Evolutionary conservation across 768 basidiomycete genomes (phyloP), one percentile per base, ranked within the genome.

Genomic region (Mycena galericulata): DNA sequence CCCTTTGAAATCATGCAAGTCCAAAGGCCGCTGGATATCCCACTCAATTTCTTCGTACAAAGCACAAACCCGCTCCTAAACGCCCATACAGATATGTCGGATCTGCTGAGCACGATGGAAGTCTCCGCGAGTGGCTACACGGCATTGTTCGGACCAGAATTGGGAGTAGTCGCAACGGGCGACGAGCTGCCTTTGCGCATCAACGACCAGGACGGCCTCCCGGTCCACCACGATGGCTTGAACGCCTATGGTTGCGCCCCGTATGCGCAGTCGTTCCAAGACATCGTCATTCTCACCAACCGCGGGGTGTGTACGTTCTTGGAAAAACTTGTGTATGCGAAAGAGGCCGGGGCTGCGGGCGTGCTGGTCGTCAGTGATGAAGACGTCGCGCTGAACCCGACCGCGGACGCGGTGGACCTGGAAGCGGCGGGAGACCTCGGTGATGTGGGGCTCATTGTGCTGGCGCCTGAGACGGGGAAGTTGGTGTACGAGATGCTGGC

Each of bases 291-390:
- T 26, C 75, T 98, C 18, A 83, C 92, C 18, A 83, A 83, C 47
- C 87, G 97, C 30, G 97, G 97, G 7, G 87, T 84, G 6, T 99
- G 97, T 78, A 92, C 95, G 11, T 98, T 99, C 80, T 79, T 95
- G 17, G 87, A 94, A 71, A 99, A 99, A 80, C 83, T 97, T 18
- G 55, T 89, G 15, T 69, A 84, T 49, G 96, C 96, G 6, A 85
- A 86, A 20, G 79, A 83, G 11, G 92, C 90, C 1, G 91, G 89
- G 1, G 95, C 95, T 6, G 86, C 86, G 0, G 97, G 95, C 1
- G 88, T 96, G 11, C 79, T 99, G 17, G 89, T 97, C 46, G 80
- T 93, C 74, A 91, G 88, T 75, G 83, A 90, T 64, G 85, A 89
- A 30, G 89, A 93, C 24, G 49, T 68, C 9, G 74, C 78, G 17